Percentiles rank a stretch among this genome's conserved stretches.
Conservation (phyloP, 169 alveolate species). For the Eimeria tenella region DNA sequence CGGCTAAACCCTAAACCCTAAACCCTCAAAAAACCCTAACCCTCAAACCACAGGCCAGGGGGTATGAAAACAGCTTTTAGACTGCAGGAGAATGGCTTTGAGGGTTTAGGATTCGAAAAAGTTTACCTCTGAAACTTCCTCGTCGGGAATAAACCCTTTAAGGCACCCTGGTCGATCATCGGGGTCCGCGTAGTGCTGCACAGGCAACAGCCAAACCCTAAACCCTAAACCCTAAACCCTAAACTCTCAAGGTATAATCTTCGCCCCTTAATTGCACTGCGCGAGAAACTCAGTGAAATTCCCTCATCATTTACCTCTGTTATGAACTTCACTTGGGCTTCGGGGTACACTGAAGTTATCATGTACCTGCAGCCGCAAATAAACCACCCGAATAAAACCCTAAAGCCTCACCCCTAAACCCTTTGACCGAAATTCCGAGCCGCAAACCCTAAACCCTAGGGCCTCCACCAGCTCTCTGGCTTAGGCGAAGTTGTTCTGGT, state of each 20-base stretch:
- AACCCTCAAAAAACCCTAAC: neutral
- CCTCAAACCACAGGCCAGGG: neutral
- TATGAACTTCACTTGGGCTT: slow-evolving; percentile 8
- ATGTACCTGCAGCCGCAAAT: slow-evolving; percentile 9
- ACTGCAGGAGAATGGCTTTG: neutral
- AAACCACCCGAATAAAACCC: neutral
- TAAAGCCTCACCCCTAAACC: neutral
- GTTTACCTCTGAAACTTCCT: slow-evolving; percentile 1
- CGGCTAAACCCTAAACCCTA: neutral
- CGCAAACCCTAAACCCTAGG: no score
- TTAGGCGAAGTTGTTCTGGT: no score
- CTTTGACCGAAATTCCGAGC: no score
- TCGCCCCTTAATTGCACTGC: neutral
- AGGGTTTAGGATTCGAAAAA: neutral
- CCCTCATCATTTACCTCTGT: neutral
- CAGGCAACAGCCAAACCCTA: neutral
- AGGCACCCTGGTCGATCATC: slow-evolving; percentile 13
- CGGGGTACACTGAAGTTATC: slow-evolving; percentile 34
- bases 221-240: neutral
- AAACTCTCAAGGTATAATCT: neutral
- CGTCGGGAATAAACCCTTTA: slow-evolving; percentile 22
- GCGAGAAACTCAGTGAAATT: neutral
- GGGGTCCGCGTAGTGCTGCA: slow-evolving; percentile 39
- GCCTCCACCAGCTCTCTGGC: no score
- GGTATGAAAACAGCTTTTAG: neutral